Evolutionary conservation across 2,329 filamentous ascomycete species (phyloP), one percentile per base, ranked within the genome.

Genomic region (Trichoderma hamatum): DNA sequence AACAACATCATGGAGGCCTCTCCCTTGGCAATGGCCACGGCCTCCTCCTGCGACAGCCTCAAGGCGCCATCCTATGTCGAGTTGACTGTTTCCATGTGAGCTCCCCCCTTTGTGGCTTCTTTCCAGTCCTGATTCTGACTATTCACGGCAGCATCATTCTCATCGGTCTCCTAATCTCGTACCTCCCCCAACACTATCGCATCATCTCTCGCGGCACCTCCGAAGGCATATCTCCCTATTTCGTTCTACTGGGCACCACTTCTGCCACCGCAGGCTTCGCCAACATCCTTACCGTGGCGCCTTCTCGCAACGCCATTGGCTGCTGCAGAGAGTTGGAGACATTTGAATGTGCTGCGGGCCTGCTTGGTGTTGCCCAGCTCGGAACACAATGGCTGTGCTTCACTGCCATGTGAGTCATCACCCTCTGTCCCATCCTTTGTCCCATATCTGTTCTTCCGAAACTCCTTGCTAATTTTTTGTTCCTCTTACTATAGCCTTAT

Each of bases 141-240:
- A 4, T 24, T 21, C 56, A 55, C 6, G 14, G 14, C 74, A 89
- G 86, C 71, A 77, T 97, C 75, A 93, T 98, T 74, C 85, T 98
- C 71, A 78, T 97, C 74, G 95, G 95, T 69, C 94, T 98, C 75
- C 84, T 97, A 71, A 82, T 97, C 69, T 98, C 95, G 39, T 99
- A 99, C 82, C 86, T 98, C 2, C 96, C 96, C 0, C 96, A 99
- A 78, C 95, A 98, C 81, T 88, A 91, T 79, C 93, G 96, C 76
- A 98, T 99, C 80, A 92, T 97, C 73, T 84, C 87, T 51, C 89
- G 94, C 67, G 88, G 90, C 71, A 96, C 93, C 16, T 96, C 95
- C 26, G 95, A 97, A 79, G 96, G 96, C 71, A 94, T 99, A 71
- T 97, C 94, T 34, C 95, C 96, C 10, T 96, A 95, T 80, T 99